phyloP scores from a whole-genome alignment of 257 asterid species.

The Solanum microdontum region DNA sequence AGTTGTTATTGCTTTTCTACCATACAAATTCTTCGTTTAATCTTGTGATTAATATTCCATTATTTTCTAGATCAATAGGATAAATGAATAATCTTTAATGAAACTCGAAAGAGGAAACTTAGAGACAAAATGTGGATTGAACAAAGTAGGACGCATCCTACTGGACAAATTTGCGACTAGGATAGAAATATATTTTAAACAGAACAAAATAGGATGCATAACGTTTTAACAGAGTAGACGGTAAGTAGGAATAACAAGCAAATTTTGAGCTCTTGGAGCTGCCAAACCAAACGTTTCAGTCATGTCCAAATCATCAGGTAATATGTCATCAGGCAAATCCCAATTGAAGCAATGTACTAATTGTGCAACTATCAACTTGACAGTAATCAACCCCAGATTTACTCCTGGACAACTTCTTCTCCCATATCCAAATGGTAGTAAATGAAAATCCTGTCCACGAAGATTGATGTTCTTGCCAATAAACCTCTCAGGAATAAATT shows the following conservation, averaged over 20 bases:
- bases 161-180: not conserved
- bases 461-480: not conserved
- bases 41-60: too few relatives aligned
- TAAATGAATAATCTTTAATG: too few relatives aligned
- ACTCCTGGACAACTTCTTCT: constrained; percentile 3
- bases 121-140: too few relatives aligned
- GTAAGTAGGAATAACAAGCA: constrained; percentile 1
- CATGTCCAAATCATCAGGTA: constrained; percentile 2
- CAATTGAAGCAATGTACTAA: constrained; percentile 5
- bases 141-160: too few relatives aligned
- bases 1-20: too few relatives aligned
- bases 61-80: too few relatives aligned
- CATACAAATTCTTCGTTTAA: too few relatives aligned
- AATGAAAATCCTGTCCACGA: not conserved
- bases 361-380: not conserved
- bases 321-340: constrained; percentile 1
- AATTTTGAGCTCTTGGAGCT: constrained; percentile 1
- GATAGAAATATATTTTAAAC: too few relatives aligned
- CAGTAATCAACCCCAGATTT: constrained; percentile 1
- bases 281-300: constrained; percentile 3
- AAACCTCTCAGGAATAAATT: not conserved
- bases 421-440: constrained; percentile 4
- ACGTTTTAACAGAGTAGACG: not conserved
- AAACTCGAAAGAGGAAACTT: too few relatives aligned
- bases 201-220: not conserved